Conservation (phyloP, 768 basidiomycete species). For the Suillus spraguei region DNA sequence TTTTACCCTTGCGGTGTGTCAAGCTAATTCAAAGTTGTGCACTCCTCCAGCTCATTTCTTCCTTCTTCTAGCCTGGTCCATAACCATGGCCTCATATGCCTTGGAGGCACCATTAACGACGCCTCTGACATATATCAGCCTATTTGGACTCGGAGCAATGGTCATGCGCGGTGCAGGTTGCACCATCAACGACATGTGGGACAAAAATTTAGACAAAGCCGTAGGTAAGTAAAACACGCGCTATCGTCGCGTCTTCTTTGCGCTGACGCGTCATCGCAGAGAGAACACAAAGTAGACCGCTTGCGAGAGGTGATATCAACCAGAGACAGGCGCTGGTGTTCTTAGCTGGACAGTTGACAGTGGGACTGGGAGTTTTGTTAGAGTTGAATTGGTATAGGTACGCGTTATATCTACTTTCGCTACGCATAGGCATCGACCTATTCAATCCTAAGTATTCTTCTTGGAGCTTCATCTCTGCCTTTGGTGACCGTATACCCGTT, state of each 20-base stretch:
- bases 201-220: conserved; percentile 84
- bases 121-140: conserved; percentile 72
- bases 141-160: conserved; percentile 90
- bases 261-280: conserved; percentile 43
- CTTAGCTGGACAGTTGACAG: conserved; percentile 78
- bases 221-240: conserved; percentile 62
- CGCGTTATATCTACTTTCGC: conserved; percentile 20
- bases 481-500: conserved; percentile 90
- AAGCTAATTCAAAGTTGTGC: neutral
- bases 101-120: conserved; percentile 63
- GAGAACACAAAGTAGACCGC: conserved; percentile 84
- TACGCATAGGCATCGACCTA: neutral
- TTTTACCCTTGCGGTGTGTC: conserved; percentile 92
- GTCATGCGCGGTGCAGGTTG: conserved; percentile 99
- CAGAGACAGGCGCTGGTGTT: conserved; percentile 77
- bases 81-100: conserved; percentile 94
- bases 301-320: conserved; percentile 83
- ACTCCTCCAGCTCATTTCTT: neutral
- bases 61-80: conserved; percentile 86
- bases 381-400: conserved; percentile 97
- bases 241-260: neutral
- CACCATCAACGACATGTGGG: conserved; percentile 99
- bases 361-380: conserved; percentile 81
- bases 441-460: conserved; percentile 62
- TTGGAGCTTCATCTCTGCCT: conserved; percentile 90